Evolutionary conservation across 805 yeast species (phyloP).

Genomic region (Candida khao-thaluensis): DNA sequence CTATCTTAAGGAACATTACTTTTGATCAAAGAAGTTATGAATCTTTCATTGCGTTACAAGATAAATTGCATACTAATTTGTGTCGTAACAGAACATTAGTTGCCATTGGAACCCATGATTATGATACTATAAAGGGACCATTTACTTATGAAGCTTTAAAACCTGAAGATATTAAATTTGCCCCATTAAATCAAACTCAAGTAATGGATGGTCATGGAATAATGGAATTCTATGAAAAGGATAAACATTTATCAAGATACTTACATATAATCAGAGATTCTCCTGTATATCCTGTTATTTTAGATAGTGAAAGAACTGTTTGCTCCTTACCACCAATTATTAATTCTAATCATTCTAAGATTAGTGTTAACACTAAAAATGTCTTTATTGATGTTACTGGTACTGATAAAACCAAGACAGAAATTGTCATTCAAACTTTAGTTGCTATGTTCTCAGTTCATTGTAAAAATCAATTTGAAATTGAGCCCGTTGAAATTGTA

Average conservation of each 20-base stretch:
- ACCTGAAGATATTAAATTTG: constrained; percentile 72
- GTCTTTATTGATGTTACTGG: constrained; percentile 94
- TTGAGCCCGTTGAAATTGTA: constrained; percentile 86
- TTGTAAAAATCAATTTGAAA: constrained; percentile 73
- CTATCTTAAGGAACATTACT: constrained; percentile 79
- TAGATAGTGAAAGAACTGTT: constrained; percentile 72
- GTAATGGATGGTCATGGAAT: constrained; percentile 72
- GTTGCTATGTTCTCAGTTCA: constrained; percentile 96
- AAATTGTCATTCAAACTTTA: constrained; percentile 84
- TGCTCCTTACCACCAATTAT: constrained; percentile 97
- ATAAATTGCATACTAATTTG: constrained; percentile 89
- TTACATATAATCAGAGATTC: constrained; percentile 84
- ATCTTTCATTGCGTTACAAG: constrained; percentile 94
- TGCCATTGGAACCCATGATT: constrained; percentile 98
- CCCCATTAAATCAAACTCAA: constrained; percentile 70
- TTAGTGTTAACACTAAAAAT: constrained; percentile 78
- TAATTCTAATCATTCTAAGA: constrained; percentile 88
- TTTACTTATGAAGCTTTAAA: constrained; percentile 83
- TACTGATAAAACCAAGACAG: constrained; percentile 91
- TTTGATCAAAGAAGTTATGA: constrained; percentile 86
- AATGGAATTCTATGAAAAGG: constrained; percentile 87
- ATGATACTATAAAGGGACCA: constrained; percentile 75
- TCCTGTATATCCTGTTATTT: constrained; percentile 87
- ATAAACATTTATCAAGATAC: constrained; percentile 85
- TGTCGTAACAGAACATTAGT: constrained; percentile 97